Conservation (phyloP, 257 asterid species). For the Thymus mandschuricus region DNA sequence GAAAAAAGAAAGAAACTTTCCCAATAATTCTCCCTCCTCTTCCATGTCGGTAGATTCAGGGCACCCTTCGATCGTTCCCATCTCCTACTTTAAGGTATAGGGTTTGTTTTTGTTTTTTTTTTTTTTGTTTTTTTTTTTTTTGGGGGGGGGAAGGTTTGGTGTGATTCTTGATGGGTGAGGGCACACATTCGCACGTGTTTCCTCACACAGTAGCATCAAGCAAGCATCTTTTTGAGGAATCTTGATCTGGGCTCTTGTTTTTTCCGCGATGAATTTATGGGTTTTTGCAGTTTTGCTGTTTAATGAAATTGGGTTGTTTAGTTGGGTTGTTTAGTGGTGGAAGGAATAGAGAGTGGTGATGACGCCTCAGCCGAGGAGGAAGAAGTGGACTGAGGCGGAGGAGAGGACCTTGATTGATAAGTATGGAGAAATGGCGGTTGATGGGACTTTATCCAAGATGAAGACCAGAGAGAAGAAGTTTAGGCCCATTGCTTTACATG, state of each 20-base stretch:
- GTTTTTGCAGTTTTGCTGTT: slow-evolving; percentile 18
- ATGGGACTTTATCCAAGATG: slow-evolving; percentile 86
- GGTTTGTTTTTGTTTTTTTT: no score
- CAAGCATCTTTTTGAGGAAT: slow-evolving; percentile 27
- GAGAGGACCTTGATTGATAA: slow-evolving; percentile 91
- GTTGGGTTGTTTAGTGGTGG: neutral
- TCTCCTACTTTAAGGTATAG: slow-evolving; percentile 25
- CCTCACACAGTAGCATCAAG: slow-evolving; percentile 15
- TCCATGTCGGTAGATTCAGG: neutral
- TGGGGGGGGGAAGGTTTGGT: no score
- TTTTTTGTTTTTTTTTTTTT: neutral
- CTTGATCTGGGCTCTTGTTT: slow-evolving; percentile 33
- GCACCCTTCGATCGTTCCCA: slow-evolving; percentile 15
- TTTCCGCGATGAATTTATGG: slow-evolving; percentile 11
- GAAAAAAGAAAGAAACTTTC: neutral
- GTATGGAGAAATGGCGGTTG: slow-evolving; percentile 77
- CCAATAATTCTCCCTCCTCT: slow-evolving; percentile 21
- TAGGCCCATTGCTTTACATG: slow-evolving; percentile 81
- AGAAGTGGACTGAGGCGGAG: slow-evolving; percentile 98
- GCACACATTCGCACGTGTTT: slow-evolving; percentile 29
- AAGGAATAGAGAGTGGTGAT: slow-evolving; percentile 41
- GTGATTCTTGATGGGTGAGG: slow-evolving; percentile 26
- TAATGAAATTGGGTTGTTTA: slow-evolving; percentile 31
- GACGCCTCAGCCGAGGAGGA: slow-evolving; percentile 92
- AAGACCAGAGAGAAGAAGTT: slow-evolving; percentile 91